Base-by-base conservation (phyloP, 176 grass and related monocot species). In the Rhynchospora pubera region DNA sequence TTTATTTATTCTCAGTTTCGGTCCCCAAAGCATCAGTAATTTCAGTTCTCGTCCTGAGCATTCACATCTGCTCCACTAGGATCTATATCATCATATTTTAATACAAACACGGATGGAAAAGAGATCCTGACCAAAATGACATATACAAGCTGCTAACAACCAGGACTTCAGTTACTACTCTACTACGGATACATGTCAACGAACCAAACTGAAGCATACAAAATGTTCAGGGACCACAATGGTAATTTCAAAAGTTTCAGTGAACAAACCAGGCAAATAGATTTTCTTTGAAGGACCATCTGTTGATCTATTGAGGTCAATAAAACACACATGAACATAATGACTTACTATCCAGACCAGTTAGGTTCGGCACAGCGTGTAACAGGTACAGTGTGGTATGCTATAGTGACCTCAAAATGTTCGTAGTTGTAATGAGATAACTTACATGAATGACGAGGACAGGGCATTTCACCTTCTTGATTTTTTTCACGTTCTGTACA, bases 361-460 rank as follows among this genome's bases (percentile, higher is more conserved):
- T 76, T 55, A 30, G 22, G n/a, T 23, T 76, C 12, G 3, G 48
- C 15, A 16, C 0, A 10, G 12, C 44, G 8, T 28, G 2, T 26
- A 74, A 12, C 70, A 28, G 22, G 21, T 53, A 52, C 22, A 30
- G 23, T 6, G 23, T 9, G 23, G 13, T 56, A 77, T 32, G 6
- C 48, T 77, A 18, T 56, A 56, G 23, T 2, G n/a, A 77, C 32
- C 23, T 55, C 24, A 32, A 28, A 39, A 5, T 32, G 48, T 77
- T 77, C 23, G 5, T 7, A 5, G 48, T 28, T 15, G 24, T 30
- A 76, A 55, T 76, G 11, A 87, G 55, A 39, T 65, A 52, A 90
- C 93, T 91, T 90, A 99, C 97, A 93, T 99, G 97, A 91, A 99
- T 93, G 83, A 99, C 89, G 16, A 99, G 89, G 79, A 96, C 89